Percentiles rank a stretch among this genome's conserved stretches.
These are phyloP conservation scores for Globisporangium cederbergense DNA, from an alignment of 352 stramenopile species.

Conservation along the genomic window DNA sequence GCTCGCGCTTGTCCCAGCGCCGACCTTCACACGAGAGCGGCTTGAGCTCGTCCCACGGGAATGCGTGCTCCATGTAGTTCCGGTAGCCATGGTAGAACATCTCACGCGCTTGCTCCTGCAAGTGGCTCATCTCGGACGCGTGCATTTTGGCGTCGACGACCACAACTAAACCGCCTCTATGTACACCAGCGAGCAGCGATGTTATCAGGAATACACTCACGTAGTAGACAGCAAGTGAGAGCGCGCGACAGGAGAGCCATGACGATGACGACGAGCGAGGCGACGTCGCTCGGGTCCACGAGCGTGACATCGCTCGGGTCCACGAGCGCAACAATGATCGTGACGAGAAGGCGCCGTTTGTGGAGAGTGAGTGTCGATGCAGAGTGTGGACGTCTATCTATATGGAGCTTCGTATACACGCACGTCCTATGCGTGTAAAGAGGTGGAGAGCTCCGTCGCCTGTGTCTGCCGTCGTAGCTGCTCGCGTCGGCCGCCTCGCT, in stretches of 20 bases:
- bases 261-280: constrained; percentile 2
- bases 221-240: not conserved
- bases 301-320: not conserved
- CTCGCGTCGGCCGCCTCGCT: not conserved
- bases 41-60: constrained; percentile 86
- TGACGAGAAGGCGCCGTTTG: not conserved
- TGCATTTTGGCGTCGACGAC: constrained; percentile 45
- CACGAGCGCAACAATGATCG: not conserved
- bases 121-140: constrained; percentile 53
- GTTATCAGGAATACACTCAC: not conserved
- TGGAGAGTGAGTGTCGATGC: not conserved
- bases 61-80: constrained; percentile 87
- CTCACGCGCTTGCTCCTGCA: constrained; percentile 72
- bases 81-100: constrained; percentile 90
- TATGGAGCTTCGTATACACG: not conserved
- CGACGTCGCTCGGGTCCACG: not conserved
- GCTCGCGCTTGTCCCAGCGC: constrained; percentile 73
- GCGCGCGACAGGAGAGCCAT: not conserved
- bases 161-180: not conserved
- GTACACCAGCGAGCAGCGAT: not conserved
- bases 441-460: not conserved
- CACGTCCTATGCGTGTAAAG: not conserved
- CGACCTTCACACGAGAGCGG: constrained; percentile 74
- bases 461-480: not conserved
- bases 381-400: not conserved